phyloP scores from a whole-genome alignment of 177 flowering plant species.

The Tripterygium wilfordii region DNA sequence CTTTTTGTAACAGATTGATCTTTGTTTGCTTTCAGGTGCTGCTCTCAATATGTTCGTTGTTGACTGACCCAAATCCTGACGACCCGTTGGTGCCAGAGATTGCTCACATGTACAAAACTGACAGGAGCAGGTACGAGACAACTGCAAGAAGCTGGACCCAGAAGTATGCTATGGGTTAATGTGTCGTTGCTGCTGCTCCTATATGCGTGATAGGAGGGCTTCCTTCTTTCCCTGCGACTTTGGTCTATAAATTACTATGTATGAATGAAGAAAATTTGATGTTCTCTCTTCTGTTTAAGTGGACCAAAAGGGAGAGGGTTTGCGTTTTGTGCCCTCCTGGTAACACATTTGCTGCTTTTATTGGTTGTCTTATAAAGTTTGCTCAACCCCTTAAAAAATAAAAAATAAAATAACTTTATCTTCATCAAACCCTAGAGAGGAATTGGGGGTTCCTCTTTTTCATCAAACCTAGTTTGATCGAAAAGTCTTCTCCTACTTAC shows the following conservation, averaged over 20 bases:
- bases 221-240: constrained; percentile 11
- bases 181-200: too few relatives aligned
- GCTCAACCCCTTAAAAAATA: background rate
- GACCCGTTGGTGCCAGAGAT: constrained; percentile 67
- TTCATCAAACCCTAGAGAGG: too few relatives aligned
- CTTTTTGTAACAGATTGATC: background rate
- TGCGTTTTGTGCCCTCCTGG: constrained; percentile 9
- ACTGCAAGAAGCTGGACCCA: constrained; percentile 76
- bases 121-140: constrained; percentile 56
- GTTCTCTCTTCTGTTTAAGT: constrained; percentile 8
- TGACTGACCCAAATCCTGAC: constrained; percentile 66
- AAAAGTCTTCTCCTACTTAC: too few relatives aligned
- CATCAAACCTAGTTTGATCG: too few relatives aligned
- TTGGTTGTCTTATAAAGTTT: constrained; percentile 13
- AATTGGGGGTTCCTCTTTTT: too few relatives aligned
- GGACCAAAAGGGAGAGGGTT: constrained; percentile 18
- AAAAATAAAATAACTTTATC: too few relatives aligned
- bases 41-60: constrained; percentile 60
- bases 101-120: constrained; percentile 75
- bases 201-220: constrained; percentile 15
- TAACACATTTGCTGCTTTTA: constrained; percentile 22
- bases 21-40: constrained; percentile 34
- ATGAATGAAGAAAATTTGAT: constrained; percentile 14
- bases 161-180: constrained; percentile 62
- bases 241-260: constrained; percentile 20